Conservation (phyloP, 306 rosid genomes). For the Cicer bijugum region DNA sequence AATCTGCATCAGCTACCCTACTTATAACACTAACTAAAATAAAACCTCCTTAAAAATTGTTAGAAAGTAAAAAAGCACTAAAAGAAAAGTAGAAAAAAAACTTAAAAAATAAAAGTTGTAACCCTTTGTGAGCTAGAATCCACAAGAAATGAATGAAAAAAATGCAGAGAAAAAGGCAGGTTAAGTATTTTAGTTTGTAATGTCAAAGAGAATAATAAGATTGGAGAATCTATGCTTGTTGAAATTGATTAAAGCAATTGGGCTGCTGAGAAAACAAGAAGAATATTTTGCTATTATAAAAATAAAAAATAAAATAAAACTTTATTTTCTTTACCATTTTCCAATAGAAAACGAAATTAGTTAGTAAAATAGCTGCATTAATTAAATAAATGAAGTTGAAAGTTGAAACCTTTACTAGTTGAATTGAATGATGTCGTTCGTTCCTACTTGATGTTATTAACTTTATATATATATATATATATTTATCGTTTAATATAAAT, state of each 20-base stretch:
- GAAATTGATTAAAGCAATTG: conserved; percentile 59
- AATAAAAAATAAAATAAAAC: neutral
- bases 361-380: conserved; percentile 42
- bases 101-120: conserved; percentile 46
- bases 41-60: conserved; percentile 51
- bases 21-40: conserved; percentile 43
- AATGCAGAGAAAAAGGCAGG: conserved; percentile 58
- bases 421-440: conserved; percentile 43
- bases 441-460: conserved; percentile 35
- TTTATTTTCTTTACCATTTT: conserved; percentile 34
- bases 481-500: neutral
- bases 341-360: conserved; percentile 41
- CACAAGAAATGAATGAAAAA: conserved; percentile 48
- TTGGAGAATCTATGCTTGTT: conserved; percentile 69
- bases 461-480: neutral
- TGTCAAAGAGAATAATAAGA: conserved; percentile 47
- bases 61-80: conserved; percentile 74
- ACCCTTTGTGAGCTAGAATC: conserved; percentile 65
- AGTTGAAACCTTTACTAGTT: conserved; percentile 38
- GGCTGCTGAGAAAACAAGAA: conserved; percentile 51
- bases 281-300: conserved; percentile 51
- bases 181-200: conserved; percentile 52
- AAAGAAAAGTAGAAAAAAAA: conserved; percentile 50
- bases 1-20: conserved; percentile 60
- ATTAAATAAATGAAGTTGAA: conserved; percentile 51